A percentile compares a stretch with the other conserved stretches of the same genome.
These are phyloP conservation scores for Eucalyptus shirleyi DNA, from an alignment of 345 rosid species.

Conservation along the genomic window DNA sequence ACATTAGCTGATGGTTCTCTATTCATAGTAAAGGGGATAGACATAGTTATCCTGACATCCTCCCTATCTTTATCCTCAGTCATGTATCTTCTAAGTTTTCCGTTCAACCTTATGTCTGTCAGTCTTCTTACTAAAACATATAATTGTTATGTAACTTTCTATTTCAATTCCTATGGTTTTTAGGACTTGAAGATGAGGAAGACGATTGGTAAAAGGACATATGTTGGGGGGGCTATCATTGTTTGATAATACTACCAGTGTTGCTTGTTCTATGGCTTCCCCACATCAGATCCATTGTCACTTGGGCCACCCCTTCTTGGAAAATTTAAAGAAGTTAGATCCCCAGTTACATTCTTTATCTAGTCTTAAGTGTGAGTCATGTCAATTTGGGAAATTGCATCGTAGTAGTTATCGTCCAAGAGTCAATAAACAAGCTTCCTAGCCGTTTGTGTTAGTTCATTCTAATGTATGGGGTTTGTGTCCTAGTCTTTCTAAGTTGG, in stretches of 20 bases:
- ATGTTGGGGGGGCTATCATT: too few species aligned
- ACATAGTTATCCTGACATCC: not conserved
- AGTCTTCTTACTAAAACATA: too few species aligned
- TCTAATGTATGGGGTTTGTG: not conserved
- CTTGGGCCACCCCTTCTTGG: not conserved
- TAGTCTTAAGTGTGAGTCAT: not conserved
- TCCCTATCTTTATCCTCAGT: not conserved
- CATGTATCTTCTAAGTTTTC: not conserved
- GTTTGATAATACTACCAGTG: not conserved
- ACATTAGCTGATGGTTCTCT: not conserved
- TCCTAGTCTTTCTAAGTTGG: not conserved
- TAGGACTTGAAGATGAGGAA: not conserved
- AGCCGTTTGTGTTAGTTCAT: not conserved
- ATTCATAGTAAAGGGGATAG: not conserved
- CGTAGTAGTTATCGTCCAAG: too few species aligned
- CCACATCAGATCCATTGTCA: too few species aligned
- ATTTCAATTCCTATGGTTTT: not conserved
- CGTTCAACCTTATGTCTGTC: fast-evolving
- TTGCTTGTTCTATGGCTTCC: not conserved
- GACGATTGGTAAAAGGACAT: not conserved
- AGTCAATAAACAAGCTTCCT: not conserved
- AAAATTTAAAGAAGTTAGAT: not conserved
- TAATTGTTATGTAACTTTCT: not conserved
- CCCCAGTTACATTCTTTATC: not conserved
- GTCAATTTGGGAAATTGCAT: not conserved